Base-by-base conservation (phyloP, 805 yeast genomes). In the Candida yuanshanica region DNA sequence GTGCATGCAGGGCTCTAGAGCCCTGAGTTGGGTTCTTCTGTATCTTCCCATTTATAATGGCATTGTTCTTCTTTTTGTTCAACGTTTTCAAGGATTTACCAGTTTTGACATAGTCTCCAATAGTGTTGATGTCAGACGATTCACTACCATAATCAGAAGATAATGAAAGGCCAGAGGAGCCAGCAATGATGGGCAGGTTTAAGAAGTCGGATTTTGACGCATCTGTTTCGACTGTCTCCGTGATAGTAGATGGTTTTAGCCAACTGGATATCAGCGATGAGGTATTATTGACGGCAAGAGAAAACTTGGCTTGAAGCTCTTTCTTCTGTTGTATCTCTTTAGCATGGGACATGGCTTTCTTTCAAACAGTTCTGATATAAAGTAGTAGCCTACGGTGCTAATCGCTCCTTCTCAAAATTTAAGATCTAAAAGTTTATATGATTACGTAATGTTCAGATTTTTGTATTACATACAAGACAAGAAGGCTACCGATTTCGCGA, bases 31-130 rank as follows among this genome's bases (percentile, higher is more conserved):
- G 29, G 1, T 40, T 36, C 38, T 40, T 44, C 4, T 20, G 33
- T 6, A 20, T 10, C 24, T 24, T 22, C 9, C 42, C 39, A 32
- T 39, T 35, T 3, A 37, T 13, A 16, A 27, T n/a, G n/a, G 12
- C 14, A 14, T 20, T 26, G 16, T n/a, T 39, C 29, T 49, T 52
- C 37, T 44, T 47, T 9, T 44, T 46, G 23, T 41, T 43, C 12
- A 51, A 32, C 1, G 56, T 45, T 1, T 45, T 32, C 11, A 53
- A 33, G 0, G 54, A 45, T 37, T 52, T 52, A 3, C 54, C 56
- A 4, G 57, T 50, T 14, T 44, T 36, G 13, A 55, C 40, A 37
- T 55, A 56, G 26, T 56, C 61, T 4, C 56, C 59, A 5, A 56
- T 55, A 2, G 58, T 51, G 38, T 45, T 47, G n/a, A 47, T 47